phyloP scores from a whole-genome alignment of 2,329 filamentous ascomycete genomes.

The Trichocomaceae sp. region DNA sequence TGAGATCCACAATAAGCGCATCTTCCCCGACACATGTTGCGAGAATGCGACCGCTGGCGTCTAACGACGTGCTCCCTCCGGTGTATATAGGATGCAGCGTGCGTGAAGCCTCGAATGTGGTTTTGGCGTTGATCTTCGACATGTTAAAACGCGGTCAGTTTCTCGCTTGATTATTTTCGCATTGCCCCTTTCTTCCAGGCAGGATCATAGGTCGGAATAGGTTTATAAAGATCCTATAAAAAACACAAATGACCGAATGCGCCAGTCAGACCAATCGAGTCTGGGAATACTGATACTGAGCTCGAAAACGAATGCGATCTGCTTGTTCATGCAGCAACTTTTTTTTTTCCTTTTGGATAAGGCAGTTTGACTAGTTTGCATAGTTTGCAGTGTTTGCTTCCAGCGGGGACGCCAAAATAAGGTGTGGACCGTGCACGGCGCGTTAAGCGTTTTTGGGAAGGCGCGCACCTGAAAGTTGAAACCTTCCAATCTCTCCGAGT shows the following conservation, averaged over 20 bases:
- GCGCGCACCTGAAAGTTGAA: not conserved
- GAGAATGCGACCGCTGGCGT: slow-evolving; percentile 71
- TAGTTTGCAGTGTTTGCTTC: slow-evolving; percentile 31
- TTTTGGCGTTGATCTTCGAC: slow-evolving; percentile 60
- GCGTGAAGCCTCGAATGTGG: slow-evolving; percentile 77
- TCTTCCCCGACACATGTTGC: slow-evolving; percentile 90
- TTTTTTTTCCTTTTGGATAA: slow-evolving; percentile 18
- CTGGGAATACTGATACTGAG: not conserved
- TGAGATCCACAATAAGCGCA: slow-evolving; percentile 76
- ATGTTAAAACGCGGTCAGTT: slow-evolving; percentile 21
- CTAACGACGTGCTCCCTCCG: slow-evolving; percentile 78
- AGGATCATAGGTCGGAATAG: not conserved
- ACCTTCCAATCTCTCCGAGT: too few species aligned
- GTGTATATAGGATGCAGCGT: slow-evolving; percentile 92
- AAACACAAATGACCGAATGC: not conserved
- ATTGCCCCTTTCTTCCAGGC: not conserved
- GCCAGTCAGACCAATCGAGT: not conserved
- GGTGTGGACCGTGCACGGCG: slow-evolving; percentile 24
- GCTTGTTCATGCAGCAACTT: slow-evolving; percentile 24
- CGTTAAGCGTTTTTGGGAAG: slow-evolving; percentile 12
- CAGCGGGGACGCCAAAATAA: slow-evolving; percentile 27
- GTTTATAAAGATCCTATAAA: not conserved
- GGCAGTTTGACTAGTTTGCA: slow-evolving; percentile 9
- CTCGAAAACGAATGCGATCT: not conserved
- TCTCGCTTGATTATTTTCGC: slow-evolving; percentile 16